phyloP scores from a whole-genome alignment of 2,329 filamentous ascomycete species.

The Myriosclerotinia duriaeana region DNA sequence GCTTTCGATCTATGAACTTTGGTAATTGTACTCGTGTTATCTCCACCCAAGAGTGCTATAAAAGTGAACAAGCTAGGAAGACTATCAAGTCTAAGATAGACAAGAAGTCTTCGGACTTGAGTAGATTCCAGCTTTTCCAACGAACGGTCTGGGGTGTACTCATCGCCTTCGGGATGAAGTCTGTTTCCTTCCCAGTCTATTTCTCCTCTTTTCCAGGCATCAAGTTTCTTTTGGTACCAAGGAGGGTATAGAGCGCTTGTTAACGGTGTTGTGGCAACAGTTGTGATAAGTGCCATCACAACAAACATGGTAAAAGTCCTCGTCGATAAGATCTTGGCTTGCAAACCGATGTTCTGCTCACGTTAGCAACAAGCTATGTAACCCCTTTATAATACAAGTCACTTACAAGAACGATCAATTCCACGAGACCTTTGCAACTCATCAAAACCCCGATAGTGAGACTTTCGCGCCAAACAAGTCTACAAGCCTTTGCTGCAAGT shows the following conservation, averaged over 20 bases:
- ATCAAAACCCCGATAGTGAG: conserved; percentile 86
- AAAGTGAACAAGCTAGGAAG: conserved; percentile 80
- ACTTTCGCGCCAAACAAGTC: conserved; percentile 86
- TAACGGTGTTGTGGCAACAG: conserved; percentile 78
- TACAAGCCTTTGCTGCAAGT: conserved; percentile 71
- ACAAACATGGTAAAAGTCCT: conserved; percentile 92
- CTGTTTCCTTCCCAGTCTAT: conserved; percentile 79
- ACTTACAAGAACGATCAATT: conserved; percentile 86
- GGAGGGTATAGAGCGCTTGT: conserved; percentile 72
- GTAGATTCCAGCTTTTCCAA: conserved; percentile 51
- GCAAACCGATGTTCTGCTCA: conserved; percentile 70
- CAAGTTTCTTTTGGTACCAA: conserved; percentile 72
- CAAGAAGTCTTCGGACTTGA: conserved; percentile 65
- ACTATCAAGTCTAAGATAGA: conserved; percentile 82
- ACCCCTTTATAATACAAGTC: not conserved
- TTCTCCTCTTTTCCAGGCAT: conserved; percentile 76
- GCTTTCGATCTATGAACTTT: conserved; percentile 43
- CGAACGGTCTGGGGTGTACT: conserved; percentile 37
- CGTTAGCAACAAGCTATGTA: conserved; percentile 19
- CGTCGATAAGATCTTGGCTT: conserved; percentile 76
- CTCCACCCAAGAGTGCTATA: conserved; percentile 72
- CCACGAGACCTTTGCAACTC: conserved; percentile 95
- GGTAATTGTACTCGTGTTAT: conserved; percentile 40
- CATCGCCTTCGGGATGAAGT: conserved; percentile 43
- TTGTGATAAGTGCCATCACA: conserved; percentile 87